Percentiles rank a stretch among this genome's conserved stretches.
Evolutionary conservation across 768 basidiomycete genomes (phyloP).

Genomic region (Mrakia frigida): DNA sequence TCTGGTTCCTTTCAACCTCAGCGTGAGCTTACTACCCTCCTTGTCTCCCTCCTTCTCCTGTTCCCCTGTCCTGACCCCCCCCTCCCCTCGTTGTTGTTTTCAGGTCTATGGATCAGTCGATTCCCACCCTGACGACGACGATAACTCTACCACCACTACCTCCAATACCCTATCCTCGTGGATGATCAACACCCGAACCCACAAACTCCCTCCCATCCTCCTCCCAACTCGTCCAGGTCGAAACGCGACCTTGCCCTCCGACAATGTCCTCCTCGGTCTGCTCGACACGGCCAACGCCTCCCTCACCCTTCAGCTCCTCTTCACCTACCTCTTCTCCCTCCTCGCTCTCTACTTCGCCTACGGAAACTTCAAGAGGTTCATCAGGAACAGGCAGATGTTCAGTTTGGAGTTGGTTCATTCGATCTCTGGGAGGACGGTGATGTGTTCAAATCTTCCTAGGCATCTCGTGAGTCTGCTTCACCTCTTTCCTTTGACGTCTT

Average conservation of each 20-base stretch:
- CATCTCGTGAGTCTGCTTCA: background rate
- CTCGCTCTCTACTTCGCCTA: conserved; percentile 81
- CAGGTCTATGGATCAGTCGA: conserved; percentile 48
- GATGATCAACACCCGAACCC: conserved; percentile 8
- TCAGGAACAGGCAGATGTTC: conserved; percentile 86
- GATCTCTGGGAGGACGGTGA: conserved; percentile 62
- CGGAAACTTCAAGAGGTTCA: conserved; percentile 80
- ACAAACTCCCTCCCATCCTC: conserved; percentile 44
- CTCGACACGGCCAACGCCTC: conserved; percentile 80
- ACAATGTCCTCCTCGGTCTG: conserved; percentile 56
- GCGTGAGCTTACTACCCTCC: background rate
- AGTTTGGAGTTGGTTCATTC: conserved; percentile 91
- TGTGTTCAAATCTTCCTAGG: conserved; percentile 14
- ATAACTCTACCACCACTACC: conserved; percentile 16
- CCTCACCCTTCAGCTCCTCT: conserved; percentile 78
- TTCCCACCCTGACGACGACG: conserved; percentile 46
- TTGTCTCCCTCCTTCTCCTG: background rate
- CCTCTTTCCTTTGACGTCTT: too few species aligned
- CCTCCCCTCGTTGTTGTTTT: background rate
- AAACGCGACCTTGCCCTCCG: conserved; percentile 44
- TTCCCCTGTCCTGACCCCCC: background rate
- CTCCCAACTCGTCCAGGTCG: conserved; percentile 45
- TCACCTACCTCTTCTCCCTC: conserved; percentile 88
- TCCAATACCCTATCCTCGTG: conserved; percentile 28
- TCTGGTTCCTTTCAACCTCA: conserved; percentile 94